Percentiles rank a stretch among this genome's conserved stretches.
Conservation (phyloP, 192 early-diverging fungal genomes). For the Spizellomyces punctatus region DNA sequence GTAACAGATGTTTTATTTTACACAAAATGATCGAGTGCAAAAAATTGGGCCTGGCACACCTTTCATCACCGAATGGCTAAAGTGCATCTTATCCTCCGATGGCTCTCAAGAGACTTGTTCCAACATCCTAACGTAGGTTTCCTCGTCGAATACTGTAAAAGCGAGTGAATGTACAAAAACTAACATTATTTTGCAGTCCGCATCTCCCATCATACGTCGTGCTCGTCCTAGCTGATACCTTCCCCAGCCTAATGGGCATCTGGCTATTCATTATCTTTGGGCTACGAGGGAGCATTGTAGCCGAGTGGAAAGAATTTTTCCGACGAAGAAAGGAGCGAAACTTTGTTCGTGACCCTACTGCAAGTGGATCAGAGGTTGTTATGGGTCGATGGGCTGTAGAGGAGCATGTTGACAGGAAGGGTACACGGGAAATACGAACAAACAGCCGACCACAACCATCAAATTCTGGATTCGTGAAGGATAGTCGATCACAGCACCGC, state of each 20-base stretch:
- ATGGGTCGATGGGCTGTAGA: too few species aligned
- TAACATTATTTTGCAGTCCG: not conserved
- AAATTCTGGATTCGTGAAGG: too few species aligned
- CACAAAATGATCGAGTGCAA: not conserved
- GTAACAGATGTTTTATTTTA: slow-evolving; percentile 12
- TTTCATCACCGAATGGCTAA: slow-evolving; percentile 10
- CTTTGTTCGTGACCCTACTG: too few species aligned
- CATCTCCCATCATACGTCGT: not conserved
- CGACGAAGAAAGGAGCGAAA: too few species aligned
- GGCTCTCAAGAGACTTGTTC: slow-evolving; percentile 17
- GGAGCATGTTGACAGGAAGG: too few species aligned
- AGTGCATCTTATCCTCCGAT: slow-evolving; percentile 2
- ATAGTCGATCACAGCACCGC: too few species aligned
- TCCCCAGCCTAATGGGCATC: slow-evolving; percentile 11
- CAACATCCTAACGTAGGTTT: slow-evolving; percentile 12
- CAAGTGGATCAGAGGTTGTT: too few species aligned
- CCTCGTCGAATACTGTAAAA: too few species aligned
- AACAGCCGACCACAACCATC: too few species aligned
- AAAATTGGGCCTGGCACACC: not conserved
- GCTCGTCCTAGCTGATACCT: slow-evolving; percentile 1
- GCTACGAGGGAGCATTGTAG: not conserved
- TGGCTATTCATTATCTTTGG: slow-evolving; percentile 21
- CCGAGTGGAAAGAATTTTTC: slow-evolving; percentile 3
- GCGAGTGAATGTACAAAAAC: too few species aligned
- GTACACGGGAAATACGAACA: too few species aligned